These are phyloP conservation scores for Amphirosellinia nigrospora DNA, from an alignment of 495 filamentous ascomycete genomes.

Conservation along the genomic window DNA sequence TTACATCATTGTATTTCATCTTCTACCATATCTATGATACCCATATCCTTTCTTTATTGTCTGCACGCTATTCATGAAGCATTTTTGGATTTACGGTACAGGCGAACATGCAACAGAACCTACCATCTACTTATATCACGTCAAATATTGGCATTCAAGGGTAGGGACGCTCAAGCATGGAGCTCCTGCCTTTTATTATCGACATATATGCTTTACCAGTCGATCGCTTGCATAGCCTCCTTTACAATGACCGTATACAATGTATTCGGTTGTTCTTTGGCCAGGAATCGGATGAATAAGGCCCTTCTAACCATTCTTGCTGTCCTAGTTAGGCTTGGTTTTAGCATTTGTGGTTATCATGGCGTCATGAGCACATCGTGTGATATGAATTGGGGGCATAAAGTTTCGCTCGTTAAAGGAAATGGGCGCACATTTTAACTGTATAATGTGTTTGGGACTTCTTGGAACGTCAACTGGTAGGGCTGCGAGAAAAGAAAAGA, in stretches of 20 bases:
- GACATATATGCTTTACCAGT: conserved; percentile 28
- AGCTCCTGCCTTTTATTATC: conserved; percentile 4
- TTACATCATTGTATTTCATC: conserved; percentile 16
- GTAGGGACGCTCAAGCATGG: conserved; percentile 26
- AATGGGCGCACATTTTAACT: conserved; percentile 6
- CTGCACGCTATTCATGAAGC: conserved; percentile 31
- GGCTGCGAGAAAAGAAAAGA: conserved; percentile 7
- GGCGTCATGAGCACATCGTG: conserved; percentile 7
- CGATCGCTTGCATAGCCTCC: conserved; percentile 14
- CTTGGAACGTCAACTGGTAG: neutral
- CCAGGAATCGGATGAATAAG: neutral
- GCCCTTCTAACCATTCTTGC: neutral
- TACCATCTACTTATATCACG: conserved; percentile 33
- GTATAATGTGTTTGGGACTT: conserved; percentile 17
- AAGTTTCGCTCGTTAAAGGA: neutral
- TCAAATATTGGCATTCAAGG: conserved; percentile 34
- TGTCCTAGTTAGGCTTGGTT: neutral
- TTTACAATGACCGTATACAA: neutral
- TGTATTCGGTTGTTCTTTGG: neutral
- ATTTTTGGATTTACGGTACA: conserved; percentile 35
- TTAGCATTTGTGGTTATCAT: neutral
- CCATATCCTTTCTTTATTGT: conserved; percentile 38
- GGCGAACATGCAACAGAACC: conserved; percentile 28
- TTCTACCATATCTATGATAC: conserved; percentile 35
- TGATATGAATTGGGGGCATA: neutral